Conservation (phyloP, 2,329 filamentous ascomycete species). For the Nigrograna mackinnonii region DNA sequence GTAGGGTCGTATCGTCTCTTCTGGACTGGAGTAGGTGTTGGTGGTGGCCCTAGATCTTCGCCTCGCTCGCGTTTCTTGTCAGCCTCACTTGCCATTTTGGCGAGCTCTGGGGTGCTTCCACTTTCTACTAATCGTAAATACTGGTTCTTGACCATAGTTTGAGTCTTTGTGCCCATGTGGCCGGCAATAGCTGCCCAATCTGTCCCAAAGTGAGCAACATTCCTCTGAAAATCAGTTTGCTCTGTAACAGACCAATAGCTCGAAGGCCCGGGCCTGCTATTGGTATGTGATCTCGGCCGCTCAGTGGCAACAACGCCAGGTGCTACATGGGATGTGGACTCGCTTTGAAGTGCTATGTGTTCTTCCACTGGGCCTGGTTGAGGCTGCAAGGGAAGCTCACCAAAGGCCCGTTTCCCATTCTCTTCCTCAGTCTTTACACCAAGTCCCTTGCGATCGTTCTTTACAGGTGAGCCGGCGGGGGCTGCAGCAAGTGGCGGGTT, state of each 20-base stretch:
- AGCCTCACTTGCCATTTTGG: constrained; percentile 45
- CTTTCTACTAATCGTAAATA: constrained; percentile 51
- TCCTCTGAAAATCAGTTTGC: constrained; percentile 73
- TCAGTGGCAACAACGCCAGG: constrained; percentile 30
- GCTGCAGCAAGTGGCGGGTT: constrained; percentile 43
- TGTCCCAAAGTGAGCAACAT: constrained; percentile 75
- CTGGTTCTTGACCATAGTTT: constrained; percentile 72
- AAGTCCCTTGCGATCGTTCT: constrained; percentile 35
- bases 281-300: constrained; percentile 32
- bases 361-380: constrained; percentile 24
- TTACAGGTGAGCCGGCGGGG: constrained; percentile 38
- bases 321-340: constrained; percentile 24
- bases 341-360: constrained; percentile 23
- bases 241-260: constrained; percentile 90
- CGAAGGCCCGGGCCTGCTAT: constrained; percentile 63
- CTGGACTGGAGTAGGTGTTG: constrained; percentile 50
- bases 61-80: constrained; percentile 46
- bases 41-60: constrained; percentile 51
- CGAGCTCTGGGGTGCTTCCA: constrained; percentile 45
- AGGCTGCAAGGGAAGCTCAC: constrained; percentile 29
- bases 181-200: constrained; percentile 76
- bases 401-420: constrained; percentile 25
- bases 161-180: constrained; percentile 82
- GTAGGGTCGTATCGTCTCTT: constrained; percentile 53
- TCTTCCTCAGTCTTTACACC: constrained; percentile 40